A percentile compares a stretch with the other conserved stretches of the same genome.
phyloP scores from a whole-genome alignment of 2,329 filamentous ascomycete genomes.

The Microcera coccophila region DNA sequence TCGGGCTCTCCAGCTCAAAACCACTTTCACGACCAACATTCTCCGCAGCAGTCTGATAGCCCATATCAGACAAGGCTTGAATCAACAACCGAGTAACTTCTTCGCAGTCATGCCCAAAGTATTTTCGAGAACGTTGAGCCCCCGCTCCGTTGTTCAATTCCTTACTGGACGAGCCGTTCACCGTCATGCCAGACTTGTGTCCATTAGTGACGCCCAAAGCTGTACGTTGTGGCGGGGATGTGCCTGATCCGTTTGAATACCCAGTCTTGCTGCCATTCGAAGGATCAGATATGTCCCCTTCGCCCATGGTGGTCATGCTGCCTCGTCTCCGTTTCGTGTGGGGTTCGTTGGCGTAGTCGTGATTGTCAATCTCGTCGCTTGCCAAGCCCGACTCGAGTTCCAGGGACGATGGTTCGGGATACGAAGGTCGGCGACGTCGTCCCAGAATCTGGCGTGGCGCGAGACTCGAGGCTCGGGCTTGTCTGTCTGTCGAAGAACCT shows the following conservation, averaged over 20 bases:
- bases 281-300: conserved; percentile 47
- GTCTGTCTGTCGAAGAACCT: conserved; percentile 35
- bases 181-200: conserved; percentile 41
- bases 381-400: conserved; percentile 10
- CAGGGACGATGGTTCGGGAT: conserved; percentile 30
- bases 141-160: conserved; percentile 19
- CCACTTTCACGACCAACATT: conserved; percentile 78
- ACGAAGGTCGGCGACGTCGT: conserved; percentile 50
- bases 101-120: conserved; percentile 84
- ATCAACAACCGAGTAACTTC: conserved; percentile 91
- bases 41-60: conserved; percentile 73
- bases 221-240: conserved; percentile 18
- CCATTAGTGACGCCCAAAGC: conserved; percentile 42
- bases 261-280: conserved; percentile 52
- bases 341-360: conserved; percentile 12
- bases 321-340: conserved; percentile 52
- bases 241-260: conserved; percentile 41
- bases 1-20: conserved; percentile 78
- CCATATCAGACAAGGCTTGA: conserved; percentile 84
- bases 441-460: conserved; percentile 45
- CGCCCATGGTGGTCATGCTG: conserved; percentile 64
- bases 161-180: conserved; percentile 52
- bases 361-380: neutral
- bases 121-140: conserved; percentile 39
- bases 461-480: conserved; percentile 24